Conservation (phyloP, 2,329 filamentous ascomycete species). For the Diaporthe citriasiana region DNA sequence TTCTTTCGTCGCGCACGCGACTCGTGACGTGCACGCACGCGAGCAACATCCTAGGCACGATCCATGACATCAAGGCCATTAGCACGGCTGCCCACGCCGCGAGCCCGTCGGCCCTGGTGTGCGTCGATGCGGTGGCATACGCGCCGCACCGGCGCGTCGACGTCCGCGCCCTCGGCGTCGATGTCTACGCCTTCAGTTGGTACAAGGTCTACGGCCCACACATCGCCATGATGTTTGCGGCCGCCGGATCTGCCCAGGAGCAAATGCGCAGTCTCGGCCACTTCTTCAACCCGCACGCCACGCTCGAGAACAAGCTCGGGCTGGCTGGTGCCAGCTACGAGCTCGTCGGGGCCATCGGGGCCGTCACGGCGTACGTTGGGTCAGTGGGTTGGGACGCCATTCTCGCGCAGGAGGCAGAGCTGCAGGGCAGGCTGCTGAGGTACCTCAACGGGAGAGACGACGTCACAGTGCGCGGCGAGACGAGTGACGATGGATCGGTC, state of each 20-base stretch:
- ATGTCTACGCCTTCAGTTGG: constrained; percentile 86
- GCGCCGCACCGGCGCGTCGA: constrained; percentile 81
- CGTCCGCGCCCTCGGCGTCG: constrained; percentile 76
- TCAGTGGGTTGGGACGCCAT: constrained; percentile 62
- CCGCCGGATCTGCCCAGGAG: constrained; percentile 64
- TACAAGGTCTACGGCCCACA: constrained; percentile 89
- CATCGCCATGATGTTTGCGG: constrained; percentile 78
- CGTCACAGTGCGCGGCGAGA: constrained; percentile 69
- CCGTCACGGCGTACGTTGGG: constrained; percentile 72
- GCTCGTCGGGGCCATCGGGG: constrained; percentile 72
- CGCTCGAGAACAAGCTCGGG: constrained; percentile 76
- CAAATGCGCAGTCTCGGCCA: constrained; percentile 71
- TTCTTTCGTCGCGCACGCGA: constrained; percentile 75
- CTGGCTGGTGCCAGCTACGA: constrained; percentile 81
- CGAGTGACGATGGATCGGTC: constrained; percentile 59
- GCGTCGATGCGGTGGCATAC: constrained; percentile 82
- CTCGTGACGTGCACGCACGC: constrained; percentile 82
- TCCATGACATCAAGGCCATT: constrained; percentile 73
- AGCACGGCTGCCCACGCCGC: constrained; percentile 64
- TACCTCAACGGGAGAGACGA: constrained; percentile 67
- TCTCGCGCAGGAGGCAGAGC: constrained; percentile 66
- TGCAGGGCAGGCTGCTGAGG: constrained; percentile 69
- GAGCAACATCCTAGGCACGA: constrained; percentile 80
- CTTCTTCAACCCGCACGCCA: constrained; percentile 74
- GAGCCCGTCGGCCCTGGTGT: constrained; percentile 70